A percentile compares a stretch with the other conserved stretches of the same genome.
Evolutionary conservation across 1,284 basidiomycete genomes (phyloP).

Genomic region (Peniophora sp.): DNA sequence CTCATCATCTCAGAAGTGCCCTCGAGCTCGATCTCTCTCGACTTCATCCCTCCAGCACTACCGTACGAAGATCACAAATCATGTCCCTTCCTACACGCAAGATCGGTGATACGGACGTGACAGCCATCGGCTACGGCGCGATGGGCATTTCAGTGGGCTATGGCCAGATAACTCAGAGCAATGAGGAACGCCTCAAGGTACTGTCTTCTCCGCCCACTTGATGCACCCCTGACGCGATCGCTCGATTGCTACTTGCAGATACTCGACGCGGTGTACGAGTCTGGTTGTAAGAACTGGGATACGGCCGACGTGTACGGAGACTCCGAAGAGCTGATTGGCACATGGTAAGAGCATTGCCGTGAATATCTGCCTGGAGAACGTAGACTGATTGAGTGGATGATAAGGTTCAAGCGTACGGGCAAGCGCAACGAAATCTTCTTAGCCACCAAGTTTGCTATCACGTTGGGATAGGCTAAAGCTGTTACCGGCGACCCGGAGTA

Average conservation of each 20-base stretch:
- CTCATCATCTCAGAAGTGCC: too few relatives aligned
- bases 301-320: conserved; percentile 35
- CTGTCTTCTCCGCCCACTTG: not conserved
- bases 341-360: conserved; percentile 35
- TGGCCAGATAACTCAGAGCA: conserved; percentile 22
- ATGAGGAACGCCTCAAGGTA: conserved; percentile 37
- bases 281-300: conserved; percentile 35
- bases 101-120: conserved; percentile 20
- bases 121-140: conserved; percentile 29
- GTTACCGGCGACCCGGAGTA: conserved; percentile 27
- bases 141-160: conserved; percentile 31
- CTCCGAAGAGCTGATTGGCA: conserved; percentile 35
- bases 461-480: conserved; percentile 4
- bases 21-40: too few relatives aligned
- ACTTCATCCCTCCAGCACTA: too few relatives aligned
- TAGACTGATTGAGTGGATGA: not conserved
- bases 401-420: conserved; percentile 22
- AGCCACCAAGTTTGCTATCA: conserved; percentile 44
- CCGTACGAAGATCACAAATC: too few relatives aligned
- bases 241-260: conserved; percentile 3
- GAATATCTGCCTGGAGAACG: too few relatives aligned
- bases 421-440: conserved; percentile 29
- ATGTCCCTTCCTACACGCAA: conserved; percentile 15
- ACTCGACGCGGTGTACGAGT: conserved; percentile 29
- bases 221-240: not conserved